Conservation (phyloP, 306 rosid species). For the Lithocarpus polystachyus region DNA sequence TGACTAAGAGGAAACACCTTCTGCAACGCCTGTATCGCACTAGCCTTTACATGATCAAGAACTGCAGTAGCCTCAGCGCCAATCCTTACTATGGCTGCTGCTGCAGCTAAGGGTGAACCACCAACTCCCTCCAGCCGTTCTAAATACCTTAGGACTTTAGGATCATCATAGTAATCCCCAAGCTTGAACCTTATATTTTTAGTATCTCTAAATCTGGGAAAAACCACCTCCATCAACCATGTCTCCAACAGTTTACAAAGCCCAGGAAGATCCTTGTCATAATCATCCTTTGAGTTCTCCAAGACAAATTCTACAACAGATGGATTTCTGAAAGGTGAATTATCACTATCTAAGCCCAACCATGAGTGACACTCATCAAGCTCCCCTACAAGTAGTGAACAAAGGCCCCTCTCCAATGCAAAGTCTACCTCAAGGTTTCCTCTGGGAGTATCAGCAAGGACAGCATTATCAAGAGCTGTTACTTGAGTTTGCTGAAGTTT, state of each 20-base stretch:
- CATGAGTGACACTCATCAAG: constrained; percentile 76
- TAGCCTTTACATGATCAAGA: constrained; percentile 78
- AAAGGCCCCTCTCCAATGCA: constrained; percentile 90
- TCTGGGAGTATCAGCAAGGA: constrained; percentile 43
- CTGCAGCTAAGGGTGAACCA: constrained; percentile 93
- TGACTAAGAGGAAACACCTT: constrained; percentile 79
- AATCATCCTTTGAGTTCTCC: constrained; percentile 74
- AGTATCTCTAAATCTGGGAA: constrained; percentile 91
- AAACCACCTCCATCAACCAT: constrained; percentile 91
- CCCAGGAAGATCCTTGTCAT: constrained; percentile 87
- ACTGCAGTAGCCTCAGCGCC: constrained; percentile 97
- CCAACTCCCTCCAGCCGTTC: constrained; percentile 78
- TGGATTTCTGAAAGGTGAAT: constrained; percentile 77
- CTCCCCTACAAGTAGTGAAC: constrained; percentile 94
- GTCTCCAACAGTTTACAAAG: constrained; percentile 89
- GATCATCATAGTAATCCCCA: constrained; percentile 94
- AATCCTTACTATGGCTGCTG: constrained; percentile 90
- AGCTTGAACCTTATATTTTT: constrained; percentile 63
- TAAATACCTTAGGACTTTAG: constrained; percentile 75
- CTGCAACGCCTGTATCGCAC: constrained; percentile 72
- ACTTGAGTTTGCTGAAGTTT: constrained; percentile 90
- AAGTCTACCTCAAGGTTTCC: constrained; percentile 79
- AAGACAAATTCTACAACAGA: constrained; percentile 71
- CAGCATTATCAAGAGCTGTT: constrained; percentile 43
- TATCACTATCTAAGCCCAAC: constrained; percentile 78